phyloP scores from a whole-genome alignment of 176 grass and related monocot species.

The Elaeis guineensis region DNA sequence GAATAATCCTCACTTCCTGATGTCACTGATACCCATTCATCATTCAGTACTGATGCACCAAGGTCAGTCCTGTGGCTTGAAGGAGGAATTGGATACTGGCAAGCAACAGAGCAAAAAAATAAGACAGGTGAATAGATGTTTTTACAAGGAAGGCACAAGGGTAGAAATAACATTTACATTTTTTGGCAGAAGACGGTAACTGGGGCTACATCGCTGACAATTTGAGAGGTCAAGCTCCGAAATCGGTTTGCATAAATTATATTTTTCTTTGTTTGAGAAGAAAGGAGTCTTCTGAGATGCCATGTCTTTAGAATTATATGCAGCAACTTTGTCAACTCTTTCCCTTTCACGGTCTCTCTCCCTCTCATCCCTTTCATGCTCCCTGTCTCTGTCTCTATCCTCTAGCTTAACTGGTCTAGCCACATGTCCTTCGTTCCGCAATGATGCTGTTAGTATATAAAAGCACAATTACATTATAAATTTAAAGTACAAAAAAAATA shows the following conservation, averaged over 20 bases:
- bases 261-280: constrained; percentile 55
- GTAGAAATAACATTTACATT: constrained; percentile 25
- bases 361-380: constrained; percentile 40
- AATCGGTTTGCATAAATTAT: constrained; percentile 63
- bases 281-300: constrained; percentile 24
- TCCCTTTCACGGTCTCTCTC: constrained; percentile 47
- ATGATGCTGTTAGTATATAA: constrained; percentile 2
- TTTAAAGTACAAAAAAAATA: too few species aligned
- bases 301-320: constrained; percentile 36
- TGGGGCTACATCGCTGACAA: constrained; percentile 65
- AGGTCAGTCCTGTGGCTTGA: constrained; percentile 59
- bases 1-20: constrained; percentile 88
- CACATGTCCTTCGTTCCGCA: constrained; percentile 42
- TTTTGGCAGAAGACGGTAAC: constrained; percentile 78
- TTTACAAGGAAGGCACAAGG: not conserved
- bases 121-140: not conserved
- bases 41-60: constrained; percentile 49
- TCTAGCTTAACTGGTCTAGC: constrained; percentile 22
- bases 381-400: constrained; percentile 56
- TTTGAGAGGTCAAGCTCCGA: constrained; percentile 72
- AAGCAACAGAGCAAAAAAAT: constrained; percentile 5
- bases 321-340: constrained; percentile 34
- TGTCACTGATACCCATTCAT: constrained; percentile 71
- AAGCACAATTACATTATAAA: not conserved
- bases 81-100: constrained; percentile 53